phyloP scores from a whole-genome alignment of 192 early-diverging fungal species.

The Backusella morwellensis region DNA sequence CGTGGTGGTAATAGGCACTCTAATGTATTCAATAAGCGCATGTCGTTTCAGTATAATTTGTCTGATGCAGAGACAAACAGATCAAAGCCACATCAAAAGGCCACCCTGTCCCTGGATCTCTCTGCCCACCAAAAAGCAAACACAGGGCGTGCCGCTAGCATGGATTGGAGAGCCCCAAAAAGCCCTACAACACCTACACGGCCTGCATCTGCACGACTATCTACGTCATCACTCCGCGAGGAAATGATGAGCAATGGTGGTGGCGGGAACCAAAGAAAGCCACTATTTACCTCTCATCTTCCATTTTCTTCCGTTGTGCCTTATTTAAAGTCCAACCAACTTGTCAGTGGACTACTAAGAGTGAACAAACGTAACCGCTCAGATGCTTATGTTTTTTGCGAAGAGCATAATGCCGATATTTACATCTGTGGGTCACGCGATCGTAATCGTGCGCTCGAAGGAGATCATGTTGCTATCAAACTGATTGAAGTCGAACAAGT shows the following conservation, averaged over 20 bases:
- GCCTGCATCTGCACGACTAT: not conserved
- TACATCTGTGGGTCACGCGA: slow-evolving; percentile 67
- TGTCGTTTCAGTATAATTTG: slow-evolving; percentile 4
- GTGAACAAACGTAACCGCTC: slow-evolving; percentile 81
- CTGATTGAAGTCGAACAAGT: slow-evolving; percentile 63
- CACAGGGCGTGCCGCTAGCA: not conserved
- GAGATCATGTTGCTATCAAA: slow-evolving; percentile 70
- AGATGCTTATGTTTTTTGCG: slow-evolving; percentile 83
- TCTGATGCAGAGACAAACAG: not conserved
- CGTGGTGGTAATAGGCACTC: not conserved
- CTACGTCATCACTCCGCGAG: not conserved
- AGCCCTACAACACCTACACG: not conserved
- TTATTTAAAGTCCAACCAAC: slow-evolving; percentile 43
- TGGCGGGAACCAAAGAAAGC: slow-evolving; percentile 40
- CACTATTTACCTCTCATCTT: slow-evolving; percentile 51
- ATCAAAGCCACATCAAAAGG: not conserved
- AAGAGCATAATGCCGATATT: slow-evolving; percentile 66
- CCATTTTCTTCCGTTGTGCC: slow-evolving; percentile 51
- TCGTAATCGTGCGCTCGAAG: slow-evolving; percentile 79
- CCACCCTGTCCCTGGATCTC: not conserved
- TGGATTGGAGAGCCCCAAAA: slow-evolving; percentile 7
- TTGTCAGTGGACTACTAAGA: slow-evolving; percentile 76
- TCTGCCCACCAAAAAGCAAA: not conserved
- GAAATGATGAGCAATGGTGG: slow-evolving; percentile 9
- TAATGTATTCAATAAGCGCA: not conserved